Evolutionary conservation across 345 rosid species (phyloP), one percentile per base, ranked within the genome.

Genomic region (Linum usitatissimum): DNA sequence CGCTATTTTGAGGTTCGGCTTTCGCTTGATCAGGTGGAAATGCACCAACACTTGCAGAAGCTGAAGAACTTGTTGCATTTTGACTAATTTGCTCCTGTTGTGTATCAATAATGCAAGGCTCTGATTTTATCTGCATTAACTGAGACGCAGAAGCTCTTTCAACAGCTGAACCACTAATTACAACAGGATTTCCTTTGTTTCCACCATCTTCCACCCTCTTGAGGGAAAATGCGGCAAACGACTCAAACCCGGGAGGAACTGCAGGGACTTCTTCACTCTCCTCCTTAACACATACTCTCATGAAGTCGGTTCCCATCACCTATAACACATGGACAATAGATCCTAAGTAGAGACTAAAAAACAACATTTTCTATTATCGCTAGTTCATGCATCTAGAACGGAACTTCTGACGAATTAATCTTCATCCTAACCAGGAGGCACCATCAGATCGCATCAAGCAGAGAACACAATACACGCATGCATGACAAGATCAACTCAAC

Each of bases 211-310:
- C 74, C 36, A 73, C 75, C 57, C 67, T 79, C 64, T 71, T 88
- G 71, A 86, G 61, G 30, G 80, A 78, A 68, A 90, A 85, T 58
- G 96, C 77, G 53, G 93, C 79, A 78, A 80, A 86, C 30, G 97
- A 78, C 79, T 90, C 99, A 57, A 94, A 94, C 28, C 99, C 99
- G 58, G 97, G 99, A 15, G 99, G 99, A 65, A 86, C 84, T 64
- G 90, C 74, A 20, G 87, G 97, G 70, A 90, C 64, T 10, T 90
- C 97, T 30, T 88, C 97, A 60, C 76, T 90, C 59, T 94, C 96
- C 72, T 86, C 95, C 80, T 90, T 86, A 60, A 80, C 75, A 73
- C 82, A 75, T 62, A 85, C 79, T 77, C 97, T 84, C 85, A 85
- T 74, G 64, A 94, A 85, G 55, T 88, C 95, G 55, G 97, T 94